Evolutionary conservation across 306 rosid genomes (phyloP).

Genomic region (Inga leiocalycina): DNA sequence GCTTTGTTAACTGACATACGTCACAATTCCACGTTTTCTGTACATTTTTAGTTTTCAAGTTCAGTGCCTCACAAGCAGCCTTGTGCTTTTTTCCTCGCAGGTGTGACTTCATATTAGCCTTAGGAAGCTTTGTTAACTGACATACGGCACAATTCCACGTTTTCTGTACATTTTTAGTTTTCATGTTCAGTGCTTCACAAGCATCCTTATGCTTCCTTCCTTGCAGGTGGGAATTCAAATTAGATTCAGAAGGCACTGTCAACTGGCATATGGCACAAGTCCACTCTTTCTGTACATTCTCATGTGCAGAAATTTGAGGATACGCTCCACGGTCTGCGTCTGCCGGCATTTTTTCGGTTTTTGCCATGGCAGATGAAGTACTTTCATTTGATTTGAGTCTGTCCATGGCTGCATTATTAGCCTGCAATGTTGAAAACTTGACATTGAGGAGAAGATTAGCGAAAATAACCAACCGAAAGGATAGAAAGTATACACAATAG

Average conservation of each 20-base stretch:
- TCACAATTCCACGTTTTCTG: slow-evolving; percentile 56
- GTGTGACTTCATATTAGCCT: slow-evolving; percentile 23
- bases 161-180: slow-evolving; percentile 4
- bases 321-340: slow-evolving; percentile 21
- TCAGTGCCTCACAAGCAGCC: slow-evolving; percentile 38
- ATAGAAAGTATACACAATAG: background rate
- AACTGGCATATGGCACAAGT: slow-evolving; percentile 50
- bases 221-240: slow-evolving; percentile 27
- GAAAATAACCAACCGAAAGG: background rate
- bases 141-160: slow-evolving; percentile 57
- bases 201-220: slow-evolving; percentile 45
- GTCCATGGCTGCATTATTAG: slow-evolving; percentile 9
- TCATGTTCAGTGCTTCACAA: slow-evolving; percentile 38
- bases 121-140: slow-evolving; percentile 27
- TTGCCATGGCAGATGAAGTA: background rate
- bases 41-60: slow-evolving; percentile 19
- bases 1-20: slow-evolving; percentile 41
- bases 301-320: slow-evolving; percentile 22
- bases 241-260: background rate
- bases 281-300: slow-evolving; percentile 51
- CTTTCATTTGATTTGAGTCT: slow-evolving; percentile 23
- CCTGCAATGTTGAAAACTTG: slow-evolving; percentile 37
- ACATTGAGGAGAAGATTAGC: background rate
- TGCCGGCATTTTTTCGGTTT: slow-evolving; percentile 4
- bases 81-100: slow-evolving; percentile 41